Base-by-base conservation (phyloP, 2,329 filamentous ascomycete species). In the Epichloe gansuensis region DNA sequence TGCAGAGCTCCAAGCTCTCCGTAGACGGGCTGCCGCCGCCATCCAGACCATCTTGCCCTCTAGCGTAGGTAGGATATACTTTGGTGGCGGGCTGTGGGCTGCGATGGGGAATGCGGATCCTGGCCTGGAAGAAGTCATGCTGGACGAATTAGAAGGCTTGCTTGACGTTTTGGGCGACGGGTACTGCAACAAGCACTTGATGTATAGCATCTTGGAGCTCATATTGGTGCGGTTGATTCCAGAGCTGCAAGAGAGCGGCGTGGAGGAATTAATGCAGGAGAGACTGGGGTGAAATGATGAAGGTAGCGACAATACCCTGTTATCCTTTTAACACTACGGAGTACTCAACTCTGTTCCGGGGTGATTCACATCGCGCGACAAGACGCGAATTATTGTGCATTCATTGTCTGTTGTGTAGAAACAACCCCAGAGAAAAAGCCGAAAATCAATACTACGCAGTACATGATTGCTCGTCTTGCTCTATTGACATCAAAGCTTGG, bases 101-200 rank as follows among this genome's bases (percentile, higher is more conserved):
- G 55, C 60, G 54, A 58, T 53, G 23, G 61, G 56, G 46, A 53
- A 54, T 51, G 54, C 61, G 25, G 56, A 59, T 31, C 59, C 61
- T 38, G 59, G 62, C 50, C 69, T 72, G 56, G 70, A 69, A 15
- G 57, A 60, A 41, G 48, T 44, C 48, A 72, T 82, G 54, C 68
- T 81, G 45, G 67, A 71, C 55, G 77, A 84, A 59, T 76, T 88
- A 57, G 80, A 83, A 62, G 71, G 78, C 28, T 72, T 90, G 46
- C 74, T 97, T 46, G 81, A 86, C 60, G 74, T 91, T 39, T 84
- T 95, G 59, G 80, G 79, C 15, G 90, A 96, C 68, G 75, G 78
- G 50, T 95, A 95, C 70, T 85, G 90, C 69, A 98, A 98, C 70
- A 94, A 91, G 71, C 90, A 96, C 70, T 72, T 97, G 35, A 73